These are phyloP conservation scores for Cynara cardunculus DNA, from an alignment of 129 eudicot species.

Conservation along the genomic window DNA sequence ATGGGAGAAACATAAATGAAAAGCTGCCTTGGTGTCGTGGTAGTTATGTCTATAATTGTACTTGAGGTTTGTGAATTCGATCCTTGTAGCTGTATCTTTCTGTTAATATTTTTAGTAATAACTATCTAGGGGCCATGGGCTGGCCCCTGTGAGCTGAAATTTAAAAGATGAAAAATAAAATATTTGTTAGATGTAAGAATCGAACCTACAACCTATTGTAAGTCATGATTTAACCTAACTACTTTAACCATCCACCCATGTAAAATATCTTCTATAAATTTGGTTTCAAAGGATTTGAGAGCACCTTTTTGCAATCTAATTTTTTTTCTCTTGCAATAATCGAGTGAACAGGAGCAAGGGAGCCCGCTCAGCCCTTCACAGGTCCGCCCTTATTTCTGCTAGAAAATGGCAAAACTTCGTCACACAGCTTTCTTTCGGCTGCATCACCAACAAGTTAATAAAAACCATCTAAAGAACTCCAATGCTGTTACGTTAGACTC, in stretches of 20 bases:
- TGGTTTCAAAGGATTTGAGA: neutral
- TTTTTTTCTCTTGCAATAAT: no score
- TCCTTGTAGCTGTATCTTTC: neutral
- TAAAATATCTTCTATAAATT: neutral
- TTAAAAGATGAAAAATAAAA: neutral
- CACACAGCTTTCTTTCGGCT: no score
- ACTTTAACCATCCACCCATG: neutral
- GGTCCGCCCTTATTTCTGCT: no score
- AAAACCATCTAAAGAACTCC: no score
- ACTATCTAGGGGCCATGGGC: neutral
- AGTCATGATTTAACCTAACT: neutral
- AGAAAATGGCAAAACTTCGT: no score
- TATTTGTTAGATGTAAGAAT: neutral
- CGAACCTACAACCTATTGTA: neutral
- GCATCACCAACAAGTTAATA: no score
- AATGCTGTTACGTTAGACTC: no score
- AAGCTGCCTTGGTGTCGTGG: no score
- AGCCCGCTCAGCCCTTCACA: neutral
- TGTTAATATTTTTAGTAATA: neutral
- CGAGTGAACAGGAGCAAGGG: neutral
- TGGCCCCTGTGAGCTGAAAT: neutral
- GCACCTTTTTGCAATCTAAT: neutral
- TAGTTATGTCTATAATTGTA: neutral
- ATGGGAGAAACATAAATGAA: neutral
- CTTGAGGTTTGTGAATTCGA: neutral